A percentile compares a stretch with the other conserved stretches of the same genome.
Conservation (phyloP, 352 stramenopile genomes). For the Globisporangium spiculum region DNA sequence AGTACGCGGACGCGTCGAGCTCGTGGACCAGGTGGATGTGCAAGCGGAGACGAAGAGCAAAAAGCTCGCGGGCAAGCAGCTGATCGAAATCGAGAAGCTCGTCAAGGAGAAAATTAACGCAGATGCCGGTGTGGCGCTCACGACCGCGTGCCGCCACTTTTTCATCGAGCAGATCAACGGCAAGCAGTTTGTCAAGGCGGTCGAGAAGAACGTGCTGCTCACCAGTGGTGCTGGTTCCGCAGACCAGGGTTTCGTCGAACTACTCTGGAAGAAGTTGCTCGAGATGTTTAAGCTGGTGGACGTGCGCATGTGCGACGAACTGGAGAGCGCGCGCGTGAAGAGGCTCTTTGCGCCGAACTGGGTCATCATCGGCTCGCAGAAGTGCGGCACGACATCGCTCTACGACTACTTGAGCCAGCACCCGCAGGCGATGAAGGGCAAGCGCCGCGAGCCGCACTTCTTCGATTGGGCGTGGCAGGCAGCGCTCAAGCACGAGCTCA, state of each 20-base stretch:
- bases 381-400: constrained; percentile 65
- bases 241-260: constrained; percentile 9
- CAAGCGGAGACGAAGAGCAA: constrained; percentile 20
- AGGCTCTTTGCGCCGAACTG: constrained; percentile 42
- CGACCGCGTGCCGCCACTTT: constrained; percentile 42
- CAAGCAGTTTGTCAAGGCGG: constrained; percentile 31
- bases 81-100: constrained; percentile 27
- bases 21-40: constrained; percentile 30
- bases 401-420: constrained; percentile 82
- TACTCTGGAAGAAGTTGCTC: constrained; percentile 33
- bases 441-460: constrained; percentile 64
- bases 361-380: constrained; percentile 59
- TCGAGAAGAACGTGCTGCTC: constrained; percentile 17
- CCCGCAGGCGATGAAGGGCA: constrained; percentile 71
- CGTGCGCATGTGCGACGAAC: constrained; percentile 29
- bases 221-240: not conserved
- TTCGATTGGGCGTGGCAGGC: constrained; percentile 58
- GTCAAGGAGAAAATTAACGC: constrained; percentile 21
- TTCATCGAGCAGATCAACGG: constrained; percentile 63
- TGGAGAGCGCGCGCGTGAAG: constrained; percentile 18
- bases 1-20: constrained; percentile 50
- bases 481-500: constrained; percentile 28
- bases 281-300: constrained; percentile 49
- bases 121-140: constrained; percentile 22
- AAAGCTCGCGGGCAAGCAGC: constrained; percentile 26